Evolutionary conservation across 257 asterid species (phyloP).

Genomic region (Pogostemon cablin): DNA sequence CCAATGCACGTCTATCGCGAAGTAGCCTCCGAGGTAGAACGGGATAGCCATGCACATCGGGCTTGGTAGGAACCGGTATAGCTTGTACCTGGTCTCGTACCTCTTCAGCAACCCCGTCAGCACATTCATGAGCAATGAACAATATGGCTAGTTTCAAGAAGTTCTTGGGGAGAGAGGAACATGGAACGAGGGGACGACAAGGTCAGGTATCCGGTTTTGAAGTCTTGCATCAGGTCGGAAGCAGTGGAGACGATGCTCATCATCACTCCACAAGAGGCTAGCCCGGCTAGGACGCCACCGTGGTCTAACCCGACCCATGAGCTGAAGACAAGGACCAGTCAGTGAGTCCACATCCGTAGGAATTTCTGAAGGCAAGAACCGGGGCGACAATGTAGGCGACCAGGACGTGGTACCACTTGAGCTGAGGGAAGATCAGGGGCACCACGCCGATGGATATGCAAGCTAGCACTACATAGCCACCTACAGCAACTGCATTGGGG

Average conservation of each 20-base stretch:
- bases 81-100: conserved; percentile 46
- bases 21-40: conserved; percentile 67
- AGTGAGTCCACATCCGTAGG: conserved; percentile 73
- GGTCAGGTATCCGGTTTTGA: conserved; percentile 68
- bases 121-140: conserved; percentile 43
- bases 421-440: conserved; percentile 50
- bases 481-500: conserved; percentile 40
- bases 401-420: conserved; percentile 61
- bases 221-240: conserved; percentile 69
- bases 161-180: conserved; percentile 67
- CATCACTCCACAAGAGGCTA: conserved; percentile 70
- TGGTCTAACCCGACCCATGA: conserved; percentile 60
- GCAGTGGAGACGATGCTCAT: conserved; percentile 73
- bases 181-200: conserved; percentile 67
- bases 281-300: conserved; percentile 73
- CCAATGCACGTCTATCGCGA: conserved; percentile 81
- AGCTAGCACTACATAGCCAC: conserved; percentile 52
- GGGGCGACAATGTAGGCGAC: conserved; percentile 56
- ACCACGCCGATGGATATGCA: conserved; percentile 36
- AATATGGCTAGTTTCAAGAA: conserved; percentile 48
- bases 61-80: conserved; percentile 60
- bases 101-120: conserved; percentile 28
- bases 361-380: conserved; percentile 65
- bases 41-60: conserved; percentile 93
- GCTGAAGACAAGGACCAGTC: conserved; percentile 71